Evolutionary conservation across 305 asterid genomes (phyloP).

Genomic region (Fraxinus greggii): DNA sequence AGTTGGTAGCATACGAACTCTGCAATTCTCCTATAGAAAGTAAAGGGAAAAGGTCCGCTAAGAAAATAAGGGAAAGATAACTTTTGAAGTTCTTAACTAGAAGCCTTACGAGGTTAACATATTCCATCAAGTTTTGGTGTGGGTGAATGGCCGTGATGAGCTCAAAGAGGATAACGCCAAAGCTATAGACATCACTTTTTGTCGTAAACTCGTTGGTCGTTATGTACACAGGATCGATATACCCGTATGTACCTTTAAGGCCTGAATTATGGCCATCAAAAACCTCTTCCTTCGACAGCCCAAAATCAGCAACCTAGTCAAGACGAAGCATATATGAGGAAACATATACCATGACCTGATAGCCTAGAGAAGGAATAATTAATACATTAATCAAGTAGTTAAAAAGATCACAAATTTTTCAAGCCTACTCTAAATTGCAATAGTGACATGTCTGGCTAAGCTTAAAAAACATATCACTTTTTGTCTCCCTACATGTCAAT

Average conservation of each 20-base stretch:
- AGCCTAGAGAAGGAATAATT: neutral
- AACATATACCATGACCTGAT: neutral
- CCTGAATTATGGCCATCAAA: conserved; percentile 76
- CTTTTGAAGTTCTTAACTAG: neutral
- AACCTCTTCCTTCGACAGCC: conserved; percentile 87
- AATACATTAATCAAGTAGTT: neutral
- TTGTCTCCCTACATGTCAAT: neutral
- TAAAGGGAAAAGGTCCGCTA: neutral
- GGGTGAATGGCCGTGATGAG: conserved; percentile 98
- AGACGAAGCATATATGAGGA: neutral
- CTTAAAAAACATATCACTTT: neutral
- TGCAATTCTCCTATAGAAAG: neutral
- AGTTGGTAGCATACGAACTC: neutral
- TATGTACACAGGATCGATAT: conserved; percentile 86
- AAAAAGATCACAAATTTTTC: neutral
- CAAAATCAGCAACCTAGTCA: conserved; percentile 96
- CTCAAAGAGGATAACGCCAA: conserved; percentile 93
- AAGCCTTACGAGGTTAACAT: conserved; percentile 81
- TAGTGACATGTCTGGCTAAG: neutral
- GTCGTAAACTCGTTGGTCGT: conserved; percentile 79
- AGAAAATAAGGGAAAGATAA: neutral
- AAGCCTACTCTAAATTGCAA: neutral
- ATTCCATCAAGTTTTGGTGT: conserved; percentile 91
- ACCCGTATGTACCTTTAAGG: conserved; percentile 94
- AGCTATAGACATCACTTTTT: conserved; percentile 91